Base-by-base conservation (phyloP, 495 filamentous ascomycete genomes). In the Annulohypoxylon maeteangense region DNA sequence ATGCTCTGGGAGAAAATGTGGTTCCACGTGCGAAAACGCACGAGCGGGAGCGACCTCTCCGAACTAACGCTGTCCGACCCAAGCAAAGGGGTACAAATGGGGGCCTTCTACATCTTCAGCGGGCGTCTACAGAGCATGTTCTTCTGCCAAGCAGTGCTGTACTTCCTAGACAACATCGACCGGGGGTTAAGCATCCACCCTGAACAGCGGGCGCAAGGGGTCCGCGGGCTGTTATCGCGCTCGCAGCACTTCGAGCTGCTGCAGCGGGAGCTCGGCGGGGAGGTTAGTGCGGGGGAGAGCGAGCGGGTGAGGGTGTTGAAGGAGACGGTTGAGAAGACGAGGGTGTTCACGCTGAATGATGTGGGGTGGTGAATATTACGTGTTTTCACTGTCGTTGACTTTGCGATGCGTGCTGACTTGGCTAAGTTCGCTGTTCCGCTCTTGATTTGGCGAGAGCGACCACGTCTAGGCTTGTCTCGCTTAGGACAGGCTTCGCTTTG, bases 81-180 rank as follows among this genome's bases (percentile, higher is more conserved):
- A 0, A 44, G 50, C 45, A 74, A 74, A 27, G 65, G 71, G 0
- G 40, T 74, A 8, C 65, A 62, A 27, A 53, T 74, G 48, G 71
- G 71, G 25, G 61, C 62, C 3, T 74, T 74, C 51, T 74, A 62
- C 51, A 66, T 74, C 22, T 74, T 48, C 55, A 62, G 71, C 62
- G 66, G 71, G 22, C 38, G 71, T 18, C 34, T 70, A 3, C 48
- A 62, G 34, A 62, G 65, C 47, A 73, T 73, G 70, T 68, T 73
- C 55, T 69, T 56, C 32, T 68, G 65, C 65, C 70, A 69, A 31
- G 65, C 70, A 1, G 65, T 70, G 16, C 34, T 70, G 10, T 74
- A 74, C n/a, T 74, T 74, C 50, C 48, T 62, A 0, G 71, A 59
- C 6, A 74, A 70, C 27, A 74, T 74, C 61, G 66, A 74, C 25